These are phyloP conservation scores for Gynostemma pentaphyllum DNA, from an alignment of 306 rosid species.

Conservation along the genomic window DNA sequence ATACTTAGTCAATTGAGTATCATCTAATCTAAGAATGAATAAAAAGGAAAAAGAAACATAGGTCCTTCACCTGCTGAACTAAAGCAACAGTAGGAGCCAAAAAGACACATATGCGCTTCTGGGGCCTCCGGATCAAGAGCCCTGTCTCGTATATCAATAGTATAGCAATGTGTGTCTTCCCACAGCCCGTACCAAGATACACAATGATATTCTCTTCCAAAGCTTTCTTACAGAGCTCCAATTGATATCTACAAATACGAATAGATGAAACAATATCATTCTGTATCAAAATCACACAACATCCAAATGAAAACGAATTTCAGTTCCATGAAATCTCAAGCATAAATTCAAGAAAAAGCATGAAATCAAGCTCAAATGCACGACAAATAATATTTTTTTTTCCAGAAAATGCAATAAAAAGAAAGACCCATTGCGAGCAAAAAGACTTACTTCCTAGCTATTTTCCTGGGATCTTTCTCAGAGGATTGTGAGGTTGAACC, in stretches of 20 bases:
- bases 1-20: too few relatives aligned
- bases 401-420: too few relatives aligned
- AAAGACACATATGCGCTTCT: slow-evolving; percentile 59
- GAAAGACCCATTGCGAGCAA: too few relatives aligned
- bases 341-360: neutral
- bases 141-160: slow-evolving; percentile 66
- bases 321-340: neutral
- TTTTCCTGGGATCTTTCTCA: slow-evolving; percentile 49
- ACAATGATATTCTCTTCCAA: slow-evolving; percentile 81
- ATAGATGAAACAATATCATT: neutral
- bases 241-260: slow-evolving; percentile 50
- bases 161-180: slow-evolving; percentile 90
- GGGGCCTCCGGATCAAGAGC: slow-evolving; percentile 57
- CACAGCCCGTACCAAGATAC: slow-evolving; percentile 87
- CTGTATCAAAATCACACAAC: too few relatives aligned
- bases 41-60: neutral
- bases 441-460: slow-evolving; percentile 48
- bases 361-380: too few relatives aligned
- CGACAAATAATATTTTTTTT: too few relatives aligned
- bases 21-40: too few relatives aligned
- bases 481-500: slow-evolving; percentile 1
- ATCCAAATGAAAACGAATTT: too few relatives aligned
- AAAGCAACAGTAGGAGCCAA: slow-evolving; percentile 91
- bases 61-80: slow-evolving; percentile 70
- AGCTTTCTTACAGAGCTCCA: slow-evolving; percentile 75